Percentiles rank a stretch among this genome's conserved stretches.
Conservation (phyloP, 2,329 filamentous ascomycete species). For the Capronia americana region DNA sequence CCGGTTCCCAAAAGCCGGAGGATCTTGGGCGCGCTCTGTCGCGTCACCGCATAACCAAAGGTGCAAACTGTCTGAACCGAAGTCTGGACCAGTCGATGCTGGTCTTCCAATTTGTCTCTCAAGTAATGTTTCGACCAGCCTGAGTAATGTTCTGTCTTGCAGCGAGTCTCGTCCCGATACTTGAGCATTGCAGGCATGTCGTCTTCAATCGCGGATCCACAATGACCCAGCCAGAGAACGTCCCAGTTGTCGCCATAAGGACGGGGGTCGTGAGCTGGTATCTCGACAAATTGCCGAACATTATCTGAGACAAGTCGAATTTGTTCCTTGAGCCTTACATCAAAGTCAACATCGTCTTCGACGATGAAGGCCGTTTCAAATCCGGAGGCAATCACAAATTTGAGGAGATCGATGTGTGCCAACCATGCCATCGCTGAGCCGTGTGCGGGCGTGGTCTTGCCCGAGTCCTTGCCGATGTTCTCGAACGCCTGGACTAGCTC, state of each 20-base stretch:
- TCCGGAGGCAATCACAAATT: conserved; percentile 20
- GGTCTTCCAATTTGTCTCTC: conserved; percentile 12
- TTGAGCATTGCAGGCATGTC: conserved; percentile 5
- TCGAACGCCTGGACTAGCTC: conserved; percentile 16
- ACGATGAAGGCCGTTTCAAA: conserved; percentile 40
- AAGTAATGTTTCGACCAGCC: conserved; percentile 25
- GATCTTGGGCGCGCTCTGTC: conserved; percentile 22
- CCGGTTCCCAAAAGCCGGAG: conserved; percentile 5
- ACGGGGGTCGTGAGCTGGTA: conserved; percentile 8
- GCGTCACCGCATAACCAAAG: conserved; percentile 24
- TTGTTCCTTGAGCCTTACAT: conserved; percentile 45
- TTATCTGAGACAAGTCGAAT: conserved; percentile 44
- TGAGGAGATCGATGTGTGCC: conserved; percentile 27
- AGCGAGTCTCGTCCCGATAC: conserved; percentile 20
- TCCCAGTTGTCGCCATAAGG: conserved; percentile 48
- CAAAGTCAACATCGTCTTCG: conserved; percentile 51
- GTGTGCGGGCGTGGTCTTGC: conserved; percentile 12
- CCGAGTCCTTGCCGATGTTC: conserved; percentile 18
- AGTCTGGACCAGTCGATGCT: conserved; percentile 14
- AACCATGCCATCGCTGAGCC: conserved; percentile 27
- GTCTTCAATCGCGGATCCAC: conserved; percentile 37
- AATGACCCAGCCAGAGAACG: conserved; percentile 50
- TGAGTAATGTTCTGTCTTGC: conserved; percentile 20
- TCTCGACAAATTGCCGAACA: conserved; percentile 42
- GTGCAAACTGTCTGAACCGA: conserved; percentile 15